Evolutionary conservation across 2,329 filamentous ascomycete species (phyloP).

Genomic region (Pestalotiopsis sp.): DNA sequence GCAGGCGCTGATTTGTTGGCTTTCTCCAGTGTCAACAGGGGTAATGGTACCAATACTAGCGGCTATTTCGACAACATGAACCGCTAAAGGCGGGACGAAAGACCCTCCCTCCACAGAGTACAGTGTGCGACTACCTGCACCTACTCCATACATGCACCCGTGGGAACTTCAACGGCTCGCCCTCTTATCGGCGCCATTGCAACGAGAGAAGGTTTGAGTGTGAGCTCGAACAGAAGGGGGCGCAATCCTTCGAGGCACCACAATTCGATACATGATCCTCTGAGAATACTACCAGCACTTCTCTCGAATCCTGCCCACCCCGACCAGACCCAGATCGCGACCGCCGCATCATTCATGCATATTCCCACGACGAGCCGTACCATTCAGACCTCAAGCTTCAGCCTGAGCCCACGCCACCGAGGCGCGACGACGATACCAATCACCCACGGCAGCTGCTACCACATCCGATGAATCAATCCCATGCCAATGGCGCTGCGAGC

Average conservation of each 20-base stretch:
- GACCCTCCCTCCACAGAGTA: background rate
- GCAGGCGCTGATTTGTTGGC: slow-evolving; percentile 9
- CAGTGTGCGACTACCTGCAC: background rate
- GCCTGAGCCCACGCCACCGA: background rate
- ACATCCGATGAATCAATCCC: slow-evolving; percentile 33
- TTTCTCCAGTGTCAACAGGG: background rate
- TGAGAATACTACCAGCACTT: background rate
- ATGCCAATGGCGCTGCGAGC: slow-evolving; percentile 32
- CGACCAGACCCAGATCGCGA: background rate
- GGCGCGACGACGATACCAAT: background rate
- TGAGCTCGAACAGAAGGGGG: background rate
- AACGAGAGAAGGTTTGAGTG: background rate
- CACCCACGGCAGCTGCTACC: slow-evolving; percentile 21
- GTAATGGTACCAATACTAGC: background rate
- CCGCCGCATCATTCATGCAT: slow-evolving; percentile 4
- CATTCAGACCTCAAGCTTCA: background rate
- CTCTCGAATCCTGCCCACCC: background rate
- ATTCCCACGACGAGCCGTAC: background rate
- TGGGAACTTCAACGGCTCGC: background rate
- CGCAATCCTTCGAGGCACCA: background rate
- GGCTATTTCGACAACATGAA: background rate
- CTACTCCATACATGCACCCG: background rate
- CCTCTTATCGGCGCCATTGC: background rate
- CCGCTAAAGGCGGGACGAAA: background rate
- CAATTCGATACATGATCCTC: background rate